These are phyloP conservation scores for Nigrospora oryzae DNA, from an alignment of 2,329 filamentous ascomycete genomes.

Conservation along the genomic window DNA sequence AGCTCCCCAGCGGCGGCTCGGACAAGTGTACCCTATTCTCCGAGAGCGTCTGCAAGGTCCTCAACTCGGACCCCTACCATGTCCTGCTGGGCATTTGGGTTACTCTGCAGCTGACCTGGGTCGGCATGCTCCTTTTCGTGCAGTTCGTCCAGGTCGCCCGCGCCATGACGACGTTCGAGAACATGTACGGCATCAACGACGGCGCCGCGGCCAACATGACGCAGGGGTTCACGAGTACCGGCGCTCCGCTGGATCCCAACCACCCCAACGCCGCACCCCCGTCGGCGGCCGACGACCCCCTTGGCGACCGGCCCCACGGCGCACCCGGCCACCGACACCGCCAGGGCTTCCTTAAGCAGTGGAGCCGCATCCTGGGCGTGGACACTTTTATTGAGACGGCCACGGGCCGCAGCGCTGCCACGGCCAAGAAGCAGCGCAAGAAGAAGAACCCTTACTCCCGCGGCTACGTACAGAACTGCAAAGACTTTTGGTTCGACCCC, in stretches of 20 bases:
- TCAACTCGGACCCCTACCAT: slow-evolving; percentile 78
- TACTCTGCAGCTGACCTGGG: slow-evolving; percentile 82
- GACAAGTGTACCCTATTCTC: slow-evolving; percentile 67
- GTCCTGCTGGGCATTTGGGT: slow-evolving; percentile 74
- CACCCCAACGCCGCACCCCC: slow-evolving; percentile 50
- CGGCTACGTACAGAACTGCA: slow-evolving; percentile 81
- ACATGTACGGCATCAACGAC: slow-evolving; percentile 75
- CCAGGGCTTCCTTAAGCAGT: slow-evolving; percentile 64
- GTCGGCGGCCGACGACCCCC: slow-evolving; percentile 30
- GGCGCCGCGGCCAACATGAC: slow-evolving; percentile 46
- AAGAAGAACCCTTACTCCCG: slow-evolving; percentile 76
- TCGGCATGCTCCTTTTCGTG: slow-evolving; percentile 92
- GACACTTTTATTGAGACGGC: slow-evolving; percentile 93
- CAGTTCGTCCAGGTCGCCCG: slow-evolving; percentile 88
- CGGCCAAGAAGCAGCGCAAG: slow-evolving; percentile 38
- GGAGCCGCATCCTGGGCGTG: slow-evolving; percentile 78
- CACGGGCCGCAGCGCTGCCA: slow-evolving; percentile 67
- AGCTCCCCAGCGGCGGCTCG: slow-evolving; percentile 42
- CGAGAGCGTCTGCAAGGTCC: slow-evolving; percentile 62
- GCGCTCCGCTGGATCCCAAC: slow-evolving; percentile 59
- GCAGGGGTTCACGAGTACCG: slow-evolving; percentile 71
- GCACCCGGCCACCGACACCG: slow-evolving; percentile 44
- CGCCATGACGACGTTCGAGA: slow-evolving; percentile 93
- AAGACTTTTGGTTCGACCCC: slow-evolving; percentile 93
- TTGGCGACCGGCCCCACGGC: slow-evolving; percentile 25